These are phyloP conservation scores for Chrysosporium queenslandicum DNA, from an alignment of 2,329 filamentous ascomycete species.

Conservation along the genomic window DNA sequence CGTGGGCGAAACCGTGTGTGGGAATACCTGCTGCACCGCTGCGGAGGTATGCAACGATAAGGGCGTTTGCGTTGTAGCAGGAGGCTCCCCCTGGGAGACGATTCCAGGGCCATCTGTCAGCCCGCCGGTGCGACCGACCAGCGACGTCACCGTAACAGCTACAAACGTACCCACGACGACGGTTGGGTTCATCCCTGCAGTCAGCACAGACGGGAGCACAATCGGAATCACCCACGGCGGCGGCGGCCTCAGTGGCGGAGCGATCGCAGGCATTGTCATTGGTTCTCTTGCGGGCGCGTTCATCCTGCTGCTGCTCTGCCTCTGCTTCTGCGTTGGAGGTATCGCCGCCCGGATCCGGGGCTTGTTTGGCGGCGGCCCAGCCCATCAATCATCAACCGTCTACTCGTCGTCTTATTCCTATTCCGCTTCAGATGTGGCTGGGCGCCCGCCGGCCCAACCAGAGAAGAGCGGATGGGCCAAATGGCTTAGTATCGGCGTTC, in stretches of 20 bases:
- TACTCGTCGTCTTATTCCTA: no score
- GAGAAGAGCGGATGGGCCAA: slow-evolving; percentile 25
- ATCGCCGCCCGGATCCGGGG: slow-evolving; percentile 33
- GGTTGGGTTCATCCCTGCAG: slow-evolving; percentile 37
- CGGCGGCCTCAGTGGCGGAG: slow-evolving; percentile 37
- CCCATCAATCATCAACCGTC: slow-evolving; percentile 19
- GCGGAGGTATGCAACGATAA: slow-evolving; percentile 35
- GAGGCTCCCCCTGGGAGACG: slow-evolving; percentile 34
- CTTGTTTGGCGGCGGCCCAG: slow-evolving; percentile 35
- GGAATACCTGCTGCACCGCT: slow-evolving; percentile 37
- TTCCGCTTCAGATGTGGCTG: slow-evolving; percentile 25
- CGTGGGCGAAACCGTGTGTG: slow-evolving; percentile 37
- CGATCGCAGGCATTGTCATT: slow-evolving; percentile 44
- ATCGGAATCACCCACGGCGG: slow-evolving; percentile 24
- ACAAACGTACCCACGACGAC: slow-evolving; percentile 33
- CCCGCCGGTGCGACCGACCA: slow-evolving; percentile 38
- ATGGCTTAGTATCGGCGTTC: slow-evolving; percentile 34
- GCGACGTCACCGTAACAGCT: slow-evolving; percentile 36
- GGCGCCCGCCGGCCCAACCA: slow-evolving; percentile 11
- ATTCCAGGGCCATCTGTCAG: slow-evolving; percentile 29
- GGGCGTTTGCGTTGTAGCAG: slow-evolving; percentile 31
- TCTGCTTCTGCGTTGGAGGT: slow-evolving; percentile 36
- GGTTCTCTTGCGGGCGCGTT: slow-evolving; percentile 39
- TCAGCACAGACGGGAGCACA: slow-evolving; percentile 34
- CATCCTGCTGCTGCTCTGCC: slow-evolving; percentile 37